phyloP scores from a whole-genome alignment of 1,139 yeast genomes.

The Scheffersomyces illinoinensis region DNA sequence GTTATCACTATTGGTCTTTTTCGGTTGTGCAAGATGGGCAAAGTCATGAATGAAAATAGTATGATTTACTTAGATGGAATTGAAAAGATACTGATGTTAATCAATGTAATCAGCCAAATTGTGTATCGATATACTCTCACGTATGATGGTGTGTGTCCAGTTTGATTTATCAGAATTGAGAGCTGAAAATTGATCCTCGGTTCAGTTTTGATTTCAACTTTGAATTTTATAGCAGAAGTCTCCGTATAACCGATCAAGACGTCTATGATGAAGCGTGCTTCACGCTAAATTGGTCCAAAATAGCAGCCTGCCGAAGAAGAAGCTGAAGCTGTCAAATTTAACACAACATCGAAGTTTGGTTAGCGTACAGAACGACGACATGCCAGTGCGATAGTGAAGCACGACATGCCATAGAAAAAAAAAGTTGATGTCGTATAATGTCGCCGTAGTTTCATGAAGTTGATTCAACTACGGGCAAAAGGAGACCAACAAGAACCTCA shows the following conservation, averaged over 20 bases:
- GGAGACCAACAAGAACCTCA: neutral
- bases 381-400: neutral
- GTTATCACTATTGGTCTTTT: slow-evolving; percentile 28
- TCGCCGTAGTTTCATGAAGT: neutral
- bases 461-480: neutral
- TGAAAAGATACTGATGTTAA: neutral
- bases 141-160: neutral
- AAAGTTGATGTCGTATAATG: neutral
- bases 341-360: neutral
- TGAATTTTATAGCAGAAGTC: neutral
- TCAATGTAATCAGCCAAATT: neutral
- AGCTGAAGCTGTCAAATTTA: neutral
- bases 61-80: neutral
- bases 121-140: neutral
- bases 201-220: neutral
- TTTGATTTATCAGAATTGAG: neutral
- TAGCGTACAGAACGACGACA: neutral
- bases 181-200: neutral
- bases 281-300: neutral
- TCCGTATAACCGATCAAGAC: neutral
- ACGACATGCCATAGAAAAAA: neutral
- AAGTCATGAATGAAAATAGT: neutral
- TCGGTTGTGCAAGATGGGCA: slow-evolving; percentile 17
- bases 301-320: neutral
- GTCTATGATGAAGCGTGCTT: neutral